Evolutionary conservation across 1,284 basidiomycete genomes (phyloP).

Genomic region (Heterobasidion annosum): DNA sequence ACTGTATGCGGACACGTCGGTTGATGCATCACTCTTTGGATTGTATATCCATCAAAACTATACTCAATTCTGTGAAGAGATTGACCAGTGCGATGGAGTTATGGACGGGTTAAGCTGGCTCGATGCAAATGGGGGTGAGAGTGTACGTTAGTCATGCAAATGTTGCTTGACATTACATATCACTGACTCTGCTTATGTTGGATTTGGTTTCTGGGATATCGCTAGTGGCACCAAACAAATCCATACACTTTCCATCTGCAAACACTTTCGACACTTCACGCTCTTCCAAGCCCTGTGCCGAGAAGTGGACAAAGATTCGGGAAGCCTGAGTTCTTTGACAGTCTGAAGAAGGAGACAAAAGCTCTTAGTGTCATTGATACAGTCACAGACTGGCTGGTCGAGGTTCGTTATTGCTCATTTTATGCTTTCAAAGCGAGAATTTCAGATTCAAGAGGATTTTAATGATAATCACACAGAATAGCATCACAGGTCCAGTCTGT

Average conservation of each 20-base stretch:
- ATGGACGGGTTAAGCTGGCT: constrained; percentile 77
- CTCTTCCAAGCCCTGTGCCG: constrained; percentile 79
- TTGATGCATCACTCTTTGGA: constrained; percentile 84
- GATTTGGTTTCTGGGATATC: not conserved
- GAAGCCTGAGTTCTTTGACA: constrained; percentile 69
- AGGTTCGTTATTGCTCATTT: not conserved
- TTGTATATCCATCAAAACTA: constrained; percentile 95
- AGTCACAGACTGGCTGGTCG: not conserved
- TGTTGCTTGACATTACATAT: constrained; percentile 1
- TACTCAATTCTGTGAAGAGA: constrained; percentile 68
- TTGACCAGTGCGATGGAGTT: constrained; percentile 69
- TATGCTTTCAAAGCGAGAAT: not conserved
- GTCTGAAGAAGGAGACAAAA: constrained; percentile 1
- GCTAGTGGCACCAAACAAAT: constrained; percentile 68
- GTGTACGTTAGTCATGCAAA: constrained; percentile 21
- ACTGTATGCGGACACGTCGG: constrained; percentile 80
- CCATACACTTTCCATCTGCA: constrained; percentile 83
- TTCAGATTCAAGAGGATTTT: not conserved
- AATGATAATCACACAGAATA: not conserved
- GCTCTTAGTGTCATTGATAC: not conserved
- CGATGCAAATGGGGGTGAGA: constrained; percentile 71
- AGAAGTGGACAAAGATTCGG: constrained; percentile 70
- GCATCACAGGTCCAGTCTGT: not conserved
- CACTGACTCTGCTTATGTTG: not conserved
- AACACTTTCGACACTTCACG: constrained; percentile 71